Evolutionary conservation across 345 rosid genomes (phyloP).

Genomic region (Eucalyptus grandis): DNA sequence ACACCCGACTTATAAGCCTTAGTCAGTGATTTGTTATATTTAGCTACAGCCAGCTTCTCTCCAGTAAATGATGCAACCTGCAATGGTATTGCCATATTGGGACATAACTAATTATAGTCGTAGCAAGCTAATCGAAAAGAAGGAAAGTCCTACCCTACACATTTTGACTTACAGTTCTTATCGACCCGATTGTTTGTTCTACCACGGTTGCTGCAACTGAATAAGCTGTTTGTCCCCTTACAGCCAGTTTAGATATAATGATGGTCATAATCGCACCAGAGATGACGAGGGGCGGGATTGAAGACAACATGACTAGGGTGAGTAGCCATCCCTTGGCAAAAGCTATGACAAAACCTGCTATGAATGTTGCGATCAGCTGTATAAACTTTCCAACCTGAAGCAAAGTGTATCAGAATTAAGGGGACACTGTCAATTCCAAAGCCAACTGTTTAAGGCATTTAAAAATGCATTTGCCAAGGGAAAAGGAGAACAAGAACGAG

Average conservation of each 20-base stretch:
- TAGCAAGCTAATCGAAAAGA: not conserved
- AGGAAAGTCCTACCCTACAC: not conserved
- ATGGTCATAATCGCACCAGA: conserved; percentile 1
- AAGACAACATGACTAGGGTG: conserved; percentile 1
- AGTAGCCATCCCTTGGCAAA: conserved; percentile 3
- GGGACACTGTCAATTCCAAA: not conserved
- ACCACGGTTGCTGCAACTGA: not conserved
- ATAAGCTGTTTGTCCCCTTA: not conserved
- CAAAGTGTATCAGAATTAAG: not conserved
- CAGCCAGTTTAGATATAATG: not conserved
- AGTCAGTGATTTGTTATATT: not conserved
- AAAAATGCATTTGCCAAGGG: not conserved
- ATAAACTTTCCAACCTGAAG: conserved; percentile 4
- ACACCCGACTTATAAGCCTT: not conserved
- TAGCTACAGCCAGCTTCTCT: not conserved
- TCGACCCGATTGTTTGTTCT: not conserved
- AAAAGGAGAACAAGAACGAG: not conserved
- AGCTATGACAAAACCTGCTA: conserved; percentile 1
- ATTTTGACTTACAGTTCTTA: not conserved
- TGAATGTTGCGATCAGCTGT: not conserved
- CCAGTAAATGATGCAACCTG: conserved; percentile 9
- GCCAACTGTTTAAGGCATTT: not conserved
- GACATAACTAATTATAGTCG: not conserved
- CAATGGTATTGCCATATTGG: not conserved
- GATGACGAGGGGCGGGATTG: not conserved